A percentile compares a stretch with the other conserved stretches of the same genome.
Conservation (phyloP, 768 basidiomycete genomes). For the Serendipita indica region DNA sequence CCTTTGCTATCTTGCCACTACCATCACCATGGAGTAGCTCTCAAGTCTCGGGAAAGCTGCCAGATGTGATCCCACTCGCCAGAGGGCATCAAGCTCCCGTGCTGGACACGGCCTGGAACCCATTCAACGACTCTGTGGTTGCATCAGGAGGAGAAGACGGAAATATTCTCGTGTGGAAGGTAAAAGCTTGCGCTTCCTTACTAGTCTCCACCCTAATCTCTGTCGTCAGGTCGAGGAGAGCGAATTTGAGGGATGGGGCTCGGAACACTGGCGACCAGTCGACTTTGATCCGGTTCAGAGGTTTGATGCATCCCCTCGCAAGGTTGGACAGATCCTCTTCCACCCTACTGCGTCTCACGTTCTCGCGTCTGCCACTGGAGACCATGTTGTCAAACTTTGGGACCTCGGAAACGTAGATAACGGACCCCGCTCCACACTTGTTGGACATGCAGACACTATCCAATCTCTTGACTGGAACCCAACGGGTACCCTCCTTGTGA, state of each 20-base stretch:
- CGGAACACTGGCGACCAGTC: constrained; percentile 62
- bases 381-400: constrained; percentile 83
- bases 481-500: constrained; percentile 67
- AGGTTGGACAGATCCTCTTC: constrained; percentile 88
- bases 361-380: constrained; percentile 67
- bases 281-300: constrained; percentile 79
- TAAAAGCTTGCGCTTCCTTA: constrained; percentile 33
- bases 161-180: constrained; percentile 83
- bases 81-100: constrained; percentile 72
- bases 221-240: neutral
- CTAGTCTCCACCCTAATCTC: neutral
- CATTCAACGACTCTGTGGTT: constrained; percentile 80
- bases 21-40: constrained; percentile 51
- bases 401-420: constrained; percentile 66
- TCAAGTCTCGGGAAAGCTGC: constrained; percentile 60
- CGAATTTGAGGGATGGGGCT: constrained; percentile 71
- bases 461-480: constrained; percentile 73
- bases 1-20: constrained; percentile 85
- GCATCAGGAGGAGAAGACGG: constrained; percentile 92
- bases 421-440: constrained; percentile 37
- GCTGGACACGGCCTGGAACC: constrained; percentile 94
- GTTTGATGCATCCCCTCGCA: constrained; percentile 66
- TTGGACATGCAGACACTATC: constrained; percentile 75
- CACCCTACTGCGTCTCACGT: constrained; percentile 84
- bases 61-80: constrained; percentile 83